Base-by-base conservation (phyloP, 2,329 filamentous ascomycete genomes). In the Aspergillus neotritici region DNA sequence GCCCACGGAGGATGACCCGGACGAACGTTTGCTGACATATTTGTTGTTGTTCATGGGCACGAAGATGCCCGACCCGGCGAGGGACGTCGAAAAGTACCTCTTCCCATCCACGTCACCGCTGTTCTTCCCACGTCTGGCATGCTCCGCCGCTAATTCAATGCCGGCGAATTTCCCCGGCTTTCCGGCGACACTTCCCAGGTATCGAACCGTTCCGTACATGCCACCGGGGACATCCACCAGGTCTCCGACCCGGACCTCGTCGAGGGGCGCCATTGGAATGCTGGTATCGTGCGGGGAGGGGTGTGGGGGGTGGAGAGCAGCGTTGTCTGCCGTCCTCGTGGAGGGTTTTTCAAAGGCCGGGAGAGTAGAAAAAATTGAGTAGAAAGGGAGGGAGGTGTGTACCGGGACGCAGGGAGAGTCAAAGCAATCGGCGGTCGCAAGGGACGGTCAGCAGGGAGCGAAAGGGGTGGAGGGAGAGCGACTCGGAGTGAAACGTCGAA, bases 121-220 rank as follows among this genome's bases (percentile, higher is more conserved):
- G 62, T 98, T 98, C 75, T 98, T 98, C 29, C 93, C 93, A 61
- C 85, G 80, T 40, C 76, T 67, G 29, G 89, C 86, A 71, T 84
- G 94, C 54, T 94, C 86, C 41, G 79, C 73, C 57, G 84, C 81
- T 50, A 98, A 75, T 67, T 98, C 93, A 30, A 98, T 87, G 35
- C 93, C 93, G 28, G 87, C 89, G 73, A 98, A 98, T 14, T 80
- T 79, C 39, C 93, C 93, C 55, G 86, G 88, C 73, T 95, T 96
- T 50, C 90, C 90, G 55, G 83, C 80, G 32, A 98, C 91, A 31
- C 75, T 74, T 34, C 93, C 93, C 49, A 97, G 74, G 62, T 95
- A 98, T 63, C 86, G 91, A 53, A 97, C 83, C 2, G 81, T 85
- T 37, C 93, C 93, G 53, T 84, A 75, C 89, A 98, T 95, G 64